Conservation (phyloP, 2,329 filamentous ascomycete genomes). For the Alternaria sp. region DNA sequence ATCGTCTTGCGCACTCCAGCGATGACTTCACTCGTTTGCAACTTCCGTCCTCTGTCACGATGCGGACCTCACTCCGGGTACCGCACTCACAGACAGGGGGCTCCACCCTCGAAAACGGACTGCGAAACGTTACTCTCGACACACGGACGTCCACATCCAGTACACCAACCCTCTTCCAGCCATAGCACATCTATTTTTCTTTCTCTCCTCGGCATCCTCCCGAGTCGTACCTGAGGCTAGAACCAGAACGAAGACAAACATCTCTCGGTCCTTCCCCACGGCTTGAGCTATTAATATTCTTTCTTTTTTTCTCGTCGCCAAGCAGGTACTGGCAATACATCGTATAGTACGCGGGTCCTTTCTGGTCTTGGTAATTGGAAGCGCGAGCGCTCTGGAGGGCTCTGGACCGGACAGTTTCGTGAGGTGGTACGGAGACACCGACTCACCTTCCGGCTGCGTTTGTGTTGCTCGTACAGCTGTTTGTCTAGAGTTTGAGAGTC, state of each 20-base stretch:
- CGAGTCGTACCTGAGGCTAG: conserved; percentile 1
- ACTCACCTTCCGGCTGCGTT: not conserved
- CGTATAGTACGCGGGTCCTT: not conserved
- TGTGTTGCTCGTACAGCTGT: not conserved
- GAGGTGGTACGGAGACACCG: not conserved
- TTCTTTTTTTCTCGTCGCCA: not conserved
- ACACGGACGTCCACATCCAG: conserved; percentile 5
- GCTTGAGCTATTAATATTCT: not conserved
- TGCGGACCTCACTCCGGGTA: not conserved
- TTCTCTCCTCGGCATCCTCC: not conserved
- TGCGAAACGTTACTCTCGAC: conserved; percentile 14
- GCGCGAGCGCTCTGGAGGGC: not conserved
- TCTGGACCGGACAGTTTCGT: not conserved
- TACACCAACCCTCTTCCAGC: conserved; percentile 4
- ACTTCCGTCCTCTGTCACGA: not conserved
- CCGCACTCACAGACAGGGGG: conserved; percentile 2
- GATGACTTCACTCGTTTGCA: not conserved
- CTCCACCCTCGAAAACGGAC: conserved; percentile 3
- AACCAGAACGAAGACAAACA: not conserved
- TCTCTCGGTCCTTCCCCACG: not conserved
- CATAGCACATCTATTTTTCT: conserved; percentile 1
- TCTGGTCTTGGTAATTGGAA: not conserved
- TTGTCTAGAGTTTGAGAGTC: not conserved
- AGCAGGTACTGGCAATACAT: not conserved
- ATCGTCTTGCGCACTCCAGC: not conserved